phyloP scores from a whole-genome alignment of 805 yeast genomes.

The Babjeviella inositovora region DNA sequence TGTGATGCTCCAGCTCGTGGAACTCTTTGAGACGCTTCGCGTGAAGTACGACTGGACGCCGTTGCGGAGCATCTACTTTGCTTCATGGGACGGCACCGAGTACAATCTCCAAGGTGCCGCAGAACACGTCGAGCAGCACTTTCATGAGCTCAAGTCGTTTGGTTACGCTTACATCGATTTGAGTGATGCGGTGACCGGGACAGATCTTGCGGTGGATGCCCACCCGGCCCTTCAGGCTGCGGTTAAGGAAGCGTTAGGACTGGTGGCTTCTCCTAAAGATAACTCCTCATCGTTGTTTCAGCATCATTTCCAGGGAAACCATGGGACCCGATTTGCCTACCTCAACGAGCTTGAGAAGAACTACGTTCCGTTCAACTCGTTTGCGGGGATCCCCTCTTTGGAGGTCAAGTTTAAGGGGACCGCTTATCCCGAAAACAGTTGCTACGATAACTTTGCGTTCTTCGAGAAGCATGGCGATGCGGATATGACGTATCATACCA shows the following conservation, averaged over 20 bases:
- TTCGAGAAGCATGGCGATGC: slow-evolving; percentile 31
- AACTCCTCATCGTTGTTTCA: slow-evolving; percentile 10
- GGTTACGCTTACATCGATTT: slow-evolving; percentile 64
- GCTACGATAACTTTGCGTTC: slow-evolving; percentile 51
- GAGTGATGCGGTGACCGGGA: slow-evolving; percentile 43
- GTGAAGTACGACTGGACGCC: slow-evolving; percentile 68
- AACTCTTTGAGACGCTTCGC: slow-evolving; percentile 48
- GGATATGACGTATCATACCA: slow-evolving; percentile 34
- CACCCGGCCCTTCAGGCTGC: slow-evolving; percentile 48
- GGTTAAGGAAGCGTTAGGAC: slow-evolving; percentile 21
- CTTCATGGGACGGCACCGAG: slow-evolving; percentile 70
- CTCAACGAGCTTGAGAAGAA: slow-evolving; percentile 50
- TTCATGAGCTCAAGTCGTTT: slow-evolving; percentile 36
- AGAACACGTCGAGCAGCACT: slow-evolving; percentile 49
- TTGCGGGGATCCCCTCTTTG: slow-evolving; percentile 55
- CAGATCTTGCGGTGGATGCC: slow-evolving; percentile 34
- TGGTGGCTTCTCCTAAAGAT: slow-evolving; percentile 11
- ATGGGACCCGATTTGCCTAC: slow-evolving; percentile 16
- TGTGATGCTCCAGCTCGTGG: slow-evolving; percentile 52
- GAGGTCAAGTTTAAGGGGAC: slow-evolving; percentile 29
- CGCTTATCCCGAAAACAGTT: slow-evolving; percentile 32
- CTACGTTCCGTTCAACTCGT: slow-evolving; percentile 49
- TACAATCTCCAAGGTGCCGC: slow-evolving; percentile 79
- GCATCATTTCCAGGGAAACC: slow-evolving; percentile 9
- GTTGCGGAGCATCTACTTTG: slow-evolving; percentile 64